These are phyloP conservation scores for Claviceps sp. DNA, from an alignment of 2,329 filamentous ascomycete species.

Conservation along the genomic window DNA sequence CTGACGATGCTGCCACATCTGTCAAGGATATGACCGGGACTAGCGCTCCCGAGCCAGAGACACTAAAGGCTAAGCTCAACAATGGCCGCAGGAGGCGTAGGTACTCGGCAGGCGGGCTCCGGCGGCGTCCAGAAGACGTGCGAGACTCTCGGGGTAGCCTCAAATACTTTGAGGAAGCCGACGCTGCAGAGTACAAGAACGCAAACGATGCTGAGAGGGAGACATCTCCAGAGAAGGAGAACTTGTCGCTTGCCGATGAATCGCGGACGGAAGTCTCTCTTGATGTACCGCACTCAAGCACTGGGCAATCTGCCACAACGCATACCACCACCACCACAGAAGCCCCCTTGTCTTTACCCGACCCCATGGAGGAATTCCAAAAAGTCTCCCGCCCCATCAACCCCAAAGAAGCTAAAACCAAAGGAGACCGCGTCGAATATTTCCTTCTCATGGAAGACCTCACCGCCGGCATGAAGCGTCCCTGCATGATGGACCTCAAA, in stretches of 20 bases:
- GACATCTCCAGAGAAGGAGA: neutral
- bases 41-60: conserved; percentile 51
- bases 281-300: neutral
- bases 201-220: conserved; percentile 4
- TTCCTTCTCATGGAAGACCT: conserved; percentile 90
- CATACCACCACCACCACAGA: conserved; percentile 15
- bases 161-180: conserved; percentile 84
- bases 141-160: conserved; percentile 58
- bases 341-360: conserved; percentile 22
- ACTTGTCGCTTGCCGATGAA: neutral
- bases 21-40: conserved; percentile 47
- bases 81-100: conserved; percentile 47
- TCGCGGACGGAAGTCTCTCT: neutral
- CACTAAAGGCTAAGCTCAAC: conserved; percentile 28
- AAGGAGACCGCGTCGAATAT: conserved; percentile 64
- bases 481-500: conserved; percentile 94
- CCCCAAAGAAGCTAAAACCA: conserved; percentile 42
- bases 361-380: conserved; percentile 21
- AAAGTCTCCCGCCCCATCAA: conserved; percentile 51
- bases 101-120: conserved; percentile 77
- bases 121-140: conserved; percentile 60
- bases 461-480: conserved; percentile 89
- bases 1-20: conserved; percentile 22
- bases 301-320: neutral
- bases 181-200: conserved; percentile 61